phyloP scores from a whole-genome alignment of 2,329 filamentous ascomycete genomes.

The Aspergillus bombycis region DNA sequence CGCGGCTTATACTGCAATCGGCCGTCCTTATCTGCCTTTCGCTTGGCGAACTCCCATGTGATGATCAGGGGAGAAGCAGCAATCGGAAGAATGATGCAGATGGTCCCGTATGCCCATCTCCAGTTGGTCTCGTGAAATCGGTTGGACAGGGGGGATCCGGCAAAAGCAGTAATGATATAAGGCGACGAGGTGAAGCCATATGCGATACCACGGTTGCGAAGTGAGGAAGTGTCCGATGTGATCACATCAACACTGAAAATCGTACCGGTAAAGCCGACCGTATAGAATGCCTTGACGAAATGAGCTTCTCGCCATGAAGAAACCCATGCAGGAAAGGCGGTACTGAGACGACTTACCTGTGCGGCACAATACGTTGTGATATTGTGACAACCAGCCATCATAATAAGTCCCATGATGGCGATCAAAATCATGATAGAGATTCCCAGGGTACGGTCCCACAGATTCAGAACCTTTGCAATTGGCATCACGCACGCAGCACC shows the following conservation, averaged over 20 bases:
- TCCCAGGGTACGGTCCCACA: conserved; percentile 64
- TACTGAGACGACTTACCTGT: conserved; percentile 33
- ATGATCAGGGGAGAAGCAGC: conserved; percentile 58
- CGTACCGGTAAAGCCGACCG: conserved; percentile 58
- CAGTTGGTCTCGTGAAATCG: conserved; percentile 56
- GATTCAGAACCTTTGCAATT: conserved; percentile 63
- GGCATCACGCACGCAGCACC: conserved; percentile 62
- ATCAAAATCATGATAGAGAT: conserved; percentile 53
- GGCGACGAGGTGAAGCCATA: conserved; percentile 62
- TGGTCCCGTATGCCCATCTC: conserved; percentile 65
- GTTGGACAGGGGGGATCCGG: conserved; percentile 55
- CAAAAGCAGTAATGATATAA: conserved; percentile 63
- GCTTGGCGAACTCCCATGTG: conserved; percentile 55
- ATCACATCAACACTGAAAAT: conserved; percentile 61
- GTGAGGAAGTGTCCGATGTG: conserved; percentile 62
- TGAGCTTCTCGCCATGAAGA: neutral
- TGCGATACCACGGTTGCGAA: conserved; percentile 62
- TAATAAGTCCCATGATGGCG: conserved; percentile 56
- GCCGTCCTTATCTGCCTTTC: conserved; percentile 56
- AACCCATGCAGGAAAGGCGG: neutral
- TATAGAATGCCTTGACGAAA: conserved; percentile 55
- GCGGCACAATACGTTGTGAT: conserved; percentile 67
- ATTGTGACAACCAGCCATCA: conserved; percentile 65
- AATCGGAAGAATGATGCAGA: conserved; percentile 61
- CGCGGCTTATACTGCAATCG: conserved; percentile 51